Base-by-base conservation (phyloP, 805 yeast genomes). In the Candida multigemmis region DNA sequence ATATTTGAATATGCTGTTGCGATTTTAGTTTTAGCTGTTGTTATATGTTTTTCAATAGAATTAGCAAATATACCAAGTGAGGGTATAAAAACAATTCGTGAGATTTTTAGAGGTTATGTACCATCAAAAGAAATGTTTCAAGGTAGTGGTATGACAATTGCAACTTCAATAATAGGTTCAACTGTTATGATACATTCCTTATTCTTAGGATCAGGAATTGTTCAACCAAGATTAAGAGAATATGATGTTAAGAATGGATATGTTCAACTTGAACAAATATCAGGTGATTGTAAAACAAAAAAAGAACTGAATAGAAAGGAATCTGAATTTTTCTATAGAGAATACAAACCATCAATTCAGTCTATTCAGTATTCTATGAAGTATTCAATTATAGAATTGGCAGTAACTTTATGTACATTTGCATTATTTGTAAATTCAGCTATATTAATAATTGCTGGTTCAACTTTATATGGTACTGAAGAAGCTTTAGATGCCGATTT, bases 391-490 rank as follows among this genome's bases (percentile, higher is more conserved):
- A 51, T 67, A 25, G 96, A 87, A 47, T 59, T 85, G 29, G 64
- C 72, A 0, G 36, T 80, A 6, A 77, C 94, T 0, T 61, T 87
- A 16, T 71, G 80, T 38, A 71, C 91, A 1, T 65, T 87, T 41
- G 96, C 96, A 0, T 53, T 87, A 3, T 86, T 87, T 50, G 89
- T 86, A 35, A 87, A 87, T 46, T 69, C 85, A 23, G 76, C 95
- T 1, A 86, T 86, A 31, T 55, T 86, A 28, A 71, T 87, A 26
- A 82, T 86, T 9, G 71, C 94, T 0, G 95, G 93, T 13, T 69
- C 87, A 3, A 74, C 94, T 0, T 50, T 86, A 29, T 80, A 71
- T 38, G 75, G 74, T 2, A 71, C 81, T 1, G 73, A 75, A 6
- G 87, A 73, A 26, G 86, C 85, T 1, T 50, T 56, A n/a, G 77